phyloP scores from a whole-genome alignment of 2,329 filamentous ascomycete species.

The Aspergillus ochraceoroseus region DNA sequence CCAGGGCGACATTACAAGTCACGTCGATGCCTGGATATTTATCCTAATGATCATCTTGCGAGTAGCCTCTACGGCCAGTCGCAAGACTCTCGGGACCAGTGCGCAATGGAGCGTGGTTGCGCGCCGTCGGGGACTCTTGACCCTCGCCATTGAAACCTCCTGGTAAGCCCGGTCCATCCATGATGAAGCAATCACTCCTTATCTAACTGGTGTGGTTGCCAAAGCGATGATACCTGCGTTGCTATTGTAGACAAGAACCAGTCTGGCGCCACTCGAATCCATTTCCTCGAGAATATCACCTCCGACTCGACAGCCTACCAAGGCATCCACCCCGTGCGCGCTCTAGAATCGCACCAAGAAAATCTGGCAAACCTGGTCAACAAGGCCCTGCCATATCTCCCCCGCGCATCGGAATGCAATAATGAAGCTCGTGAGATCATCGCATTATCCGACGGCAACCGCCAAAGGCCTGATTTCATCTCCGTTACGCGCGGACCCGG shows the following conservation, averaged over 20 bases:
- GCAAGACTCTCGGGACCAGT: slow-evolving; percentile 17
- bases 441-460: slow-evolving; percentile 23
- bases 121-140: slow-evolving; percentile 34
- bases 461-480: slow-evolving; percentile 69
- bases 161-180: slow-evolving; percentile 30
- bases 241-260: slow-evolving; percentile 64
- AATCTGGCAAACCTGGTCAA: slow-evolving; percentile 64
- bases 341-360: slow-evolving; percentile 69
- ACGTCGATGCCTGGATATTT: neutral
- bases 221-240: slow-evolving; percentile 84
- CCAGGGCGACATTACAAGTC: too few relatives aligned
- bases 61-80: slow-evolving; percentile 18
- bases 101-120: slow-evolving; percentile 6
- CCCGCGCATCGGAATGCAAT: slow-evolving; percentile 28
- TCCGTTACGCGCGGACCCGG: slow-evolving; percentile 85
- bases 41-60: slow-evolving; percentile 27
- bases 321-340: slow-evolving; percentile 74
- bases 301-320: slow-evolving; percentile 68
- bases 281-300: slow-evolving; percentile 77
- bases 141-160: slow-evolving; percentile 47
- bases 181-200: neutral
- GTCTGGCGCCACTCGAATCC: slow-evolving; percentile 50
- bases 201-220: neutral
- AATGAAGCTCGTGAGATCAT: slow-evolving; percentile 15
- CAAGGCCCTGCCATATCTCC: slow-evolving; percentile 57